Evolutionary conservation across 2,329 filamentous ascomycete genomes (phyloP), one percentile per base, ranked within the genome.

Genomic region (Colletotrichum falcatum): DNA sequence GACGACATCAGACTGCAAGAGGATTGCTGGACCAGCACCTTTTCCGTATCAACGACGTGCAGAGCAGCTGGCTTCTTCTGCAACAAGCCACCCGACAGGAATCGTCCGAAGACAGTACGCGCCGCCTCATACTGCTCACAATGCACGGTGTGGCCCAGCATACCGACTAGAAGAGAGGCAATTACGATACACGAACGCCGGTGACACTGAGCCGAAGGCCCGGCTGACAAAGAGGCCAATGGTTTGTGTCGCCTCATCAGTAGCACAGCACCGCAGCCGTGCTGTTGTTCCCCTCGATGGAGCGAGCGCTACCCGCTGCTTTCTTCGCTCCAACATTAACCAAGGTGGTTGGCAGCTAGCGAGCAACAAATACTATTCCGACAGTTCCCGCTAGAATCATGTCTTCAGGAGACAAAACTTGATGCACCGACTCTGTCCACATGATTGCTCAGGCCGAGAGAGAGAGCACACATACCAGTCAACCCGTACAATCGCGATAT

Each of bases 261-360:
- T 30, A 56, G 61, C 66, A 70, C 65, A 56, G 61, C 66, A 70
- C 65, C n/a, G 23, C 54, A 65, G 54, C 60, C 65, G 54, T 51
- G 28, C 46, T 8, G 26, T 51, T 33, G n/a, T n/a, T 37, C 23
- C 58, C 58, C 54, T 61, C 60, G 9, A 49, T 49, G 26, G 16
- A 44, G 30, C 46, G 35, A 39, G 56, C 28, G 51, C 28, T 23
- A 54, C 44, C 33, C 37, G 44, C 46, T 28, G n/a, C 23, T 28
- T 30, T 53, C 55, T 39, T 30, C n/a, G 30, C 33, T 12, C 18
- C 53, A 12, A 28, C 8, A 59, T 42, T 33, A 18, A 11, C 30
- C 35, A 11, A 37, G 12, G 46, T 16, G 16, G n/a, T 44, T 20
- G 16, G 26, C 55, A 35, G 46, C 30, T 16, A 62, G 46, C 44